phyloP scores from a whole-genome alignment of 2,329 filamentous ascomycete genomes.

The Dactylellina parvicollis region DNA sequence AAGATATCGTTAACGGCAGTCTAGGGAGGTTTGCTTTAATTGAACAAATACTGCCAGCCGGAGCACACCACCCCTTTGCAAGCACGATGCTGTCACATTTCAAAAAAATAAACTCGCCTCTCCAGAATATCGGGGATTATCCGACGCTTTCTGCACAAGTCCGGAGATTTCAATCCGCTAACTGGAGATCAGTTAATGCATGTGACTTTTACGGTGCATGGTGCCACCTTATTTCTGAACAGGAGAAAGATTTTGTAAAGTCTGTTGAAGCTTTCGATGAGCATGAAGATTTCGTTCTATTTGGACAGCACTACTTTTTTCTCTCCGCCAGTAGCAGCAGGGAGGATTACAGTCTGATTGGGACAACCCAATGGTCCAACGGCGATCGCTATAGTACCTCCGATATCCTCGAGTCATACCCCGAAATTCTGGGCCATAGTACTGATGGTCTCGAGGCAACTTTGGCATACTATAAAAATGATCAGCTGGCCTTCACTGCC shows the following conservation, averaged over 20 bases:
- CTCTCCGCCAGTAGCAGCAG: slow-evolving; percentile 70
- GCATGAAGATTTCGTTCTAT: slow-evolving; percentile 92
- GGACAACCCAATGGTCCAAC: slow-evolving; percentile 1
- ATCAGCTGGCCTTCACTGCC: slow-evolving; percentile 2
- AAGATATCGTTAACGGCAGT: background rate
- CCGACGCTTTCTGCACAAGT: slow-evolving; percentile 73
- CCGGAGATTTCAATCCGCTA: slow-evolving; percentile 73
- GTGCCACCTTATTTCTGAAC: slow-evolving; percentile 71
- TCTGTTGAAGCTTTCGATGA: slow-evolving; percentile 86
- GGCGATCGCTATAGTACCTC: slow-evolving; percentile 8
- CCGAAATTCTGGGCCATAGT: background rate
- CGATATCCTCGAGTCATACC: background rate
- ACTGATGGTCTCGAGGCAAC: background rate
- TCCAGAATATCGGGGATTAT: slow-evolving; percentile 78
- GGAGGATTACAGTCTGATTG: background rate
- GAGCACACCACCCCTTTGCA: slow-evolving; percentile 82
- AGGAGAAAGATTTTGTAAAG: slow-evolving; percentile 72
- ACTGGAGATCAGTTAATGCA: slow-evolving; percentile 72
- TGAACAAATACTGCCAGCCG: slow-evolving; percentile 85
- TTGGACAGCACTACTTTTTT: slow-evolving; percentile 84
- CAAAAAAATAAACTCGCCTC: slow-evolving; percentile 78
- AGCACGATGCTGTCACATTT: slow-evolving; percentile 86
- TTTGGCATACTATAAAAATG: background rate
- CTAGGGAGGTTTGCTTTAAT: slow-evolving; percentile 82
- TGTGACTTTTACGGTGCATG: slow-evolving; percentile 85